These are phyloP conservation scores for Phlebiopsis gigantea DNA, from an alignment of 768 basidiomycete genomes.

Conservation along the genomic window DNA sequence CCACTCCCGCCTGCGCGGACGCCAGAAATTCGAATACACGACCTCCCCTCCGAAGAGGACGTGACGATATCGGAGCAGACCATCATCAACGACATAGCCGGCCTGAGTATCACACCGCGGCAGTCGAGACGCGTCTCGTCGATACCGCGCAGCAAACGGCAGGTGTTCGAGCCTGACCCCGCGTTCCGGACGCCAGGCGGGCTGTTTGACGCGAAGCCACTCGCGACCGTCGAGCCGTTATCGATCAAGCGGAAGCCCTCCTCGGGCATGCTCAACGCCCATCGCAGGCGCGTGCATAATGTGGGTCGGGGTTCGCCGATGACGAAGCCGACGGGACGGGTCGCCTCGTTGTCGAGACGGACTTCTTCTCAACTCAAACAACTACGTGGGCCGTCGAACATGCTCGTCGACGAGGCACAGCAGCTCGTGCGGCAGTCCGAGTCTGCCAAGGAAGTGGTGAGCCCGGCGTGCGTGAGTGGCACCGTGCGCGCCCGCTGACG, in stretches of 20 bases:
- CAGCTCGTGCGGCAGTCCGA: conserved; percentile 43
- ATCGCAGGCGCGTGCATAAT: conserved; percentile 26
- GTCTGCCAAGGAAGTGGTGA: conserved; percentile 63
- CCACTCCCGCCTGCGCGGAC: conserved; percentile 48
- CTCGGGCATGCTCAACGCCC: conserved; percentile 39
- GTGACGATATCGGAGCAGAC: conserved; percentile 42
- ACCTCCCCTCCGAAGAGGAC: not conserved
- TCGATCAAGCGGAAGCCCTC: conserved; percentile 85
- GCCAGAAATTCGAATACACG: conserved; percentile 12
- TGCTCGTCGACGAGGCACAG: conserved; percentile 36
- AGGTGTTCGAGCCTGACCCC: conserved; percentile 45
- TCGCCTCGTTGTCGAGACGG: conserved; percentile 1
- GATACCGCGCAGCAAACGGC: conserved; percentile 69
- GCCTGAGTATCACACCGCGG: conserved; percentile 21
- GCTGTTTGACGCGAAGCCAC: conserved; percentile 22
- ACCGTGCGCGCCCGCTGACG: not conserved
- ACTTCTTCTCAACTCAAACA: conserved; percentile 7
- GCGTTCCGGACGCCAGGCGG: conserved; percentile 42
- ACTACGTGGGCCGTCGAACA: not conserved
- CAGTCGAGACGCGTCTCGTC: conserved; percentile 33
- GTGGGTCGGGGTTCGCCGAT: conserved; percentile 39
- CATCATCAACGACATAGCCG: conserved; percentile 23
- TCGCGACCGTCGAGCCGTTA: conserved; percentile 57
- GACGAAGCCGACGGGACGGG: conserved; percentile 16
- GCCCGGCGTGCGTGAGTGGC: conserved; percentile 16